phyloP scores from a whole-genome alignment of 257 asterid genomes.

The Vinca minor region DNA sequence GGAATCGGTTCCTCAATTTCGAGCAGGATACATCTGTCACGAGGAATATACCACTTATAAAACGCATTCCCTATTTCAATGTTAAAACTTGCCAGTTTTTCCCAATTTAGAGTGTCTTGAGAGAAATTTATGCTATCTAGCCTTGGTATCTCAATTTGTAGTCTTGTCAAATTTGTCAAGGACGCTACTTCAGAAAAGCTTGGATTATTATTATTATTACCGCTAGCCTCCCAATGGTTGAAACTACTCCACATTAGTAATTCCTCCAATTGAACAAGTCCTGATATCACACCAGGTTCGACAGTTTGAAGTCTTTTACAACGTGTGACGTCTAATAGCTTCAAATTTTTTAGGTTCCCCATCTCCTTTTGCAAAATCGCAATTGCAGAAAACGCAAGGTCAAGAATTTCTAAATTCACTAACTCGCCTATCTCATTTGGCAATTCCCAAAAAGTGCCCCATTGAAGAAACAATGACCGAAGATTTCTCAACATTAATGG shows the following conservation, averaged over 20 bases:
- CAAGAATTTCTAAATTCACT: conserved; percentile 15
- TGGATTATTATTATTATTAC: background rate
- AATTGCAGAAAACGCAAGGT: background rate
- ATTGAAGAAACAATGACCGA: background rate
- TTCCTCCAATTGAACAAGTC: conserved; percentile 14
- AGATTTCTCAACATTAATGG: conserved; percentile 2
- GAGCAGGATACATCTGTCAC: no score
- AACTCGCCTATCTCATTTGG: conserved; percentile 5
- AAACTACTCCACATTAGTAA: background rate
- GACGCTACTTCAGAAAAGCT: conserved; percentile 8
- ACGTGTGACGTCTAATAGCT: conserved; percentile 7
- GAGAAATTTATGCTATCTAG: background rate
- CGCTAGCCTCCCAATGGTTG: background rate
- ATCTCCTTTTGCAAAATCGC: conserved; percentile 10
- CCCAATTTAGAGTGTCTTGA: background rate
- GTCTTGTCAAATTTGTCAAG: background rate
- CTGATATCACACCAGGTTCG: conserved; percentile 5
- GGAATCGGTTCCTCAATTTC: background rate
- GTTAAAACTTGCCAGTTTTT: background rate
- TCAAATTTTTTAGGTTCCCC: conserved; percentile 8
- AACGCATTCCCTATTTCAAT: background rate
- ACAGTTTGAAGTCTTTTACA: background rate
- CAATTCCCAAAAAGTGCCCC: background rate
- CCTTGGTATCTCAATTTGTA: background rate
- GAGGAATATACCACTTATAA: background rate